Evolutionary conservation across 2,329 filamentous ascomycete genomes (phyloP).

Genomic region (Leptoxyphium fumago): DNA sequence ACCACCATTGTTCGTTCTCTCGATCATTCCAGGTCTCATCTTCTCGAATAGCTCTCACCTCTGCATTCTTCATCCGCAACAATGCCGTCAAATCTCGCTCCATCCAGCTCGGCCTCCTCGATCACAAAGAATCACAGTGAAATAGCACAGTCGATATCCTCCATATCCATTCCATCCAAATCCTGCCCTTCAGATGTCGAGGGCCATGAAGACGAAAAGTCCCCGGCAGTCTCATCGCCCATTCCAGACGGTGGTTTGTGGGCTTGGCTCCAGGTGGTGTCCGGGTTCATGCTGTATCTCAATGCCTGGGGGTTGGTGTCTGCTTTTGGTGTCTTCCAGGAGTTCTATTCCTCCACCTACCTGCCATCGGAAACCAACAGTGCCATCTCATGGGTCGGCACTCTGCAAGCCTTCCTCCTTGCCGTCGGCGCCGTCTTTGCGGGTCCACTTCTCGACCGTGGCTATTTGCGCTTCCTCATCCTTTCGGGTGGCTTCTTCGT

Average conservation of each 20-base stretch:
- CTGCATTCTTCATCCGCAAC: too few species aligned
- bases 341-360: neutral
- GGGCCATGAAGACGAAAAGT: too few species aligned
- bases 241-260: constrained; percentile 24
- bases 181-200: too few species aligned
- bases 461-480: constrained; percentile 32
- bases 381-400: constrained; percentile 38
- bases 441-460: constrained; percentile 38
- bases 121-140: too few species aligned
- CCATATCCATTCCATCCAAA: too few species aligned
- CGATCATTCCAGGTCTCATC: too few species aligned
- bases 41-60: too few species aligned
- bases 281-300: constrained; percentile 27
- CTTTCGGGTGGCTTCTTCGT: constrained; percentile 30
- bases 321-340: neutral
- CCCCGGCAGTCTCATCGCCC: neutral
- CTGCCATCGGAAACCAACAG: neutral
- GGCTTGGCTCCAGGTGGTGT: constrained; percentile 29
- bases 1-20: too few species aligned
- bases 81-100: too few species aligned
- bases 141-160: too few species aligned
- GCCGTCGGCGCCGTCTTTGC: constrained; percentile 37
- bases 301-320: constrained; percentile 19
- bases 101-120: too few species aligned
- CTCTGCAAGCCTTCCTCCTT: constrained; percentile 37